Evolutionary conservation across 2,329 filamentous ascomycete species (phyloP), one percentile per base, ranked within the genome.

Genomic region (Myriosclerotinia curreyana): DNA sequence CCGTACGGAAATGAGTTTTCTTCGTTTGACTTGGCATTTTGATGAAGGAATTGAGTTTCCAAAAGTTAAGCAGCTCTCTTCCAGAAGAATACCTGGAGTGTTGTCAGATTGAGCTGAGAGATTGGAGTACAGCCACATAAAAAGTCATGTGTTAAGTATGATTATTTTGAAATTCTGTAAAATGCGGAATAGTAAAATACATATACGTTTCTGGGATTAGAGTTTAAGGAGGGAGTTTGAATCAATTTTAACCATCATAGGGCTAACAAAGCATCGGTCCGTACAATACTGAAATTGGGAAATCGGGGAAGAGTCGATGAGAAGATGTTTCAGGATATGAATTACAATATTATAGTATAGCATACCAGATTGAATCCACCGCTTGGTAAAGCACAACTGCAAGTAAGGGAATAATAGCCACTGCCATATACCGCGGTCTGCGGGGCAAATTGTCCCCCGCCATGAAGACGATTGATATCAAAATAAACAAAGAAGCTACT

Each of bases 1-100:
- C 81, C 71, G 88, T 89, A 75, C 88, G 91, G 78, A 98, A 98
- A 73, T 88, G 84, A 54, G 81, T 77, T 64, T 78, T 78, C 60
- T 80, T 75, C 60, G 74, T 73, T 70, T 79, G 75, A 46, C 82
- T 77, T 64, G 83, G 78, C 87, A 90, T 90, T 49, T 74, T 82
- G 72, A 66, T 61, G 28, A 38, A 48, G 49, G 62, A 51, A 34
- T 55, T 62, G 50, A 6, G 15, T 9, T 48, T 56, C 50, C 25
- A 55, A 38, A 14, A 46, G 40, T 56, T 28, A 3, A 48, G 36
- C 12, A 36, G 28, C 50, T 46, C 51, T 55, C 34, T 56, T 22
- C n/a, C n/a, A 36, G 50, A 46, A 44, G 28, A 62, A 44, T 40
- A 25, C 44, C 58, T 52, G 42, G 0, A n/a, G 28, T 38, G 42